phyloP scores from a whole-genome alignment of 345 rosid genomes.

The Erodium maritimum region DNA sequence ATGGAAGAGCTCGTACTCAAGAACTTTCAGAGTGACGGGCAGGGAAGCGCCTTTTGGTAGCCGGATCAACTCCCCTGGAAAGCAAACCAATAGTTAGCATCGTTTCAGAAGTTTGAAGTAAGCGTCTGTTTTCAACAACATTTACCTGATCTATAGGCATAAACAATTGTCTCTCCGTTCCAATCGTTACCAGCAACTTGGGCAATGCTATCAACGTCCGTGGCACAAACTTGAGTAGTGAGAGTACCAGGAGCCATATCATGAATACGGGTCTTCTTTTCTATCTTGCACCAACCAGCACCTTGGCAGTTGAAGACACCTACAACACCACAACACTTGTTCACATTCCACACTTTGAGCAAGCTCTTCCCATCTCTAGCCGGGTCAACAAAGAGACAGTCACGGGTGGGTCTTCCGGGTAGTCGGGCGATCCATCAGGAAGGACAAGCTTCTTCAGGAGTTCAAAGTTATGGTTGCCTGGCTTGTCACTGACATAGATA shows the following conservation, averaged over 20 bases:
- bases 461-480: constrained; percentile 86
- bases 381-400: constrained; percentile 79
- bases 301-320: constrained; percentile 99
- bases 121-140: no score
- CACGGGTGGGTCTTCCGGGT: constrained; percentile 91
- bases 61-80: constrained; percentile 59
- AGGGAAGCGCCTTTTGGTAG: constrained; percentile 67
- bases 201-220: constrained; percentile 62
- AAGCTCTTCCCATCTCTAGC: constrained; percentile 81
- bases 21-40: constrained; percentile 69
- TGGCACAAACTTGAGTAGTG: constrained; percentile 43
- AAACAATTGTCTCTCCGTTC: constrained; percentile 64
- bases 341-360: constrained; percentile 89
- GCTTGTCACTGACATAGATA: constrained; percentile 95
- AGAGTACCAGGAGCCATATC: constrained; percentile 80
- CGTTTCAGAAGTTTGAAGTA: no score
- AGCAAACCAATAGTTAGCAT: background rate
- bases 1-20: constrained; percentile 86
- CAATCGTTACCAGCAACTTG: constrained; percentile 67
- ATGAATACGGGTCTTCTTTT: constrained; percentile 76
- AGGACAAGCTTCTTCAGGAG: constrained; percentile 78
- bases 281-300: constrained; percentile 88
- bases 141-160: constrained; percentile 67
- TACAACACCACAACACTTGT: constrained; percentile 68
- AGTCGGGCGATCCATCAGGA: constrained; percentile 81